A percentile compares a stretch with the other conserved stretches of the same genome.
Conservation (phyloP, 2,329 filamentous ascomycete species). For the Trichoderma pleuroti region DNA sequence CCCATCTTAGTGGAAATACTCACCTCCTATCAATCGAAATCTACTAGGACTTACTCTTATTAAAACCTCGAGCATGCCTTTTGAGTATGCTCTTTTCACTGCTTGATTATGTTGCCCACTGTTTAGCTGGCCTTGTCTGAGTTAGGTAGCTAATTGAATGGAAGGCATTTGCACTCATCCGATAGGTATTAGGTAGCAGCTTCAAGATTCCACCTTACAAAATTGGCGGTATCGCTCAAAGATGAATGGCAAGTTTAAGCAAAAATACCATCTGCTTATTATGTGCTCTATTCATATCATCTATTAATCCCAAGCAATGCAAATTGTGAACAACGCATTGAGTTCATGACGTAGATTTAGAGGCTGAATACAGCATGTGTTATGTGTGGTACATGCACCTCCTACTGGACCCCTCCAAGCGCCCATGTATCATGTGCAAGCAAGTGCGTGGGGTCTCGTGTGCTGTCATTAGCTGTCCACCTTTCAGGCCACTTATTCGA, state of each 20-base stretch:
- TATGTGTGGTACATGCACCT: neutral
- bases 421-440: neutral
- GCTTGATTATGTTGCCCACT: neutral
- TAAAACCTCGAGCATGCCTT: neutral
- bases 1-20: neutral
- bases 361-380: neutral
- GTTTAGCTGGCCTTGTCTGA: neutral
- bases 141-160: too few species aligned
- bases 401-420: neutral
- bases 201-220: neutral
- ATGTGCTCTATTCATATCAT: neutral
- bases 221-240: neutral
- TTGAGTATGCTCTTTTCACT: neutral
- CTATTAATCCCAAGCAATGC: neutral
- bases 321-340: neutral
- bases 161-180: neutral
- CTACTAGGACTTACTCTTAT: neutral
- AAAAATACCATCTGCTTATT: neutral
- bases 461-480: neutral
- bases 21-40: neutral
- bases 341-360: neutral
- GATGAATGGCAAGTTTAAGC: neutral
- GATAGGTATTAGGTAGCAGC: neutral
- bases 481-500: slow-evolving; percentile 1
- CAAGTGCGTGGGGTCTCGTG: neutral